Conservation (phyloP, 306 rosid genomes). For the Begonia masoniana region DNA sequence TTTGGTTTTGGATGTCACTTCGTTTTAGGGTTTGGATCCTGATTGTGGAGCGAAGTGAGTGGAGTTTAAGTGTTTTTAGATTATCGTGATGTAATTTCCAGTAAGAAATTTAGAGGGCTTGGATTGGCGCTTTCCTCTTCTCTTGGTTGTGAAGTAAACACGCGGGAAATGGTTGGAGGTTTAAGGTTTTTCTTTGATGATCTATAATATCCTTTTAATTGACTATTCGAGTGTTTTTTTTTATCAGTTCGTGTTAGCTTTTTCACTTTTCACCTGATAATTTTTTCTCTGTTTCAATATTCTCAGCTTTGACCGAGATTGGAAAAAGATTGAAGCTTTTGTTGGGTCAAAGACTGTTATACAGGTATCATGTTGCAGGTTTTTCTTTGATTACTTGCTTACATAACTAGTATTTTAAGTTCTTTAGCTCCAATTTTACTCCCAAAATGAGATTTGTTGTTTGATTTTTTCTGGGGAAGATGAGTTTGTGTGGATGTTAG, state of each 20-base stretch:
- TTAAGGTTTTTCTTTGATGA: too few relatives aligned
- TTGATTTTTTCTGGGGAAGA: too few relatives aligned
- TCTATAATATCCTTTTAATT: too few relatives aligned
- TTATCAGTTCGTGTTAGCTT: neutral
- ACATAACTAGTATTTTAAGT: too few relatives aligned
- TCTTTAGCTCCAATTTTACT: too few relatives aligned
- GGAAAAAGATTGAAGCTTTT: conserved; percentile 99
- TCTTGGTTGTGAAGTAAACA: neutral
- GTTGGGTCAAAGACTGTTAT: conserved; percentile 90
- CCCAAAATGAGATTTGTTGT: too few relatives aligned
- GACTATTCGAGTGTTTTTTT: neutral
- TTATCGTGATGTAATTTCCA: too few relatives aligned
- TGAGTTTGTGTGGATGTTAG: too few relatives aligned
- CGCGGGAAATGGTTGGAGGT: neutral
- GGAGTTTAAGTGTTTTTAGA: neutral
- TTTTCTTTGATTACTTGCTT: conserved; percentile 1
- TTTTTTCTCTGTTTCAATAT: conserved; percentile 7
- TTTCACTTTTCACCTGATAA: neutral
- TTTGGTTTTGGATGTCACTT: neutral
- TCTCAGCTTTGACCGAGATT: conserved; percentile 90
- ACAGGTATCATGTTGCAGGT: conserved; percentile 42
- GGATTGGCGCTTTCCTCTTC: too few relatives aligned
- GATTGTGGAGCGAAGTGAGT: neutral
- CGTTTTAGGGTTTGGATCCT: neutral
- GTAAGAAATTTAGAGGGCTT: too few relatives aligned